Evolutionary conservation across 1,139 yeast genomes (phyloP), one percentile per base, ranked within the genome.

Genomic region (Sporopachydermia cereana): DNA sequence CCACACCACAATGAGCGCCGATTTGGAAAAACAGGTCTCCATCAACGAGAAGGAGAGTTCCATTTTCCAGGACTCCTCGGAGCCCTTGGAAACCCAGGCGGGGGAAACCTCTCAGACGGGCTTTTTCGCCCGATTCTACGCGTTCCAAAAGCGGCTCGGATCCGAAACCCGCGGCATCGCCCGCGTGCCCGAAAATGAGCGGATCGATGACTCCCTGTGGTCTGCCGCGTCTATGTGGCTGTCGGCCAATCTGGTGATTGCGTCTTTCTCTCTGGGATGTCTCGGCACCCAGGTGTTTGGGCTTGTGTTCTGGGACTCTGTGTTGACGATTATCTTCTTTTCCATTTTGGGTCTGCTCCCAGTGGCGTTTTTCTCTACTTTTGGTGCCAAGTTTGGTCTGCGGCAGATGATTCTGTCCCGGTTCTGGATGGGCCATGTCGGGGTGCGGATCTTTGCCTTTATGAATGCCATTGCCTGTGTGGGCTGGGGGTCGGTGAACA

Each of bases 401-500:
- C 79, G 96, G 65, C 96, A 88, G 64, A 82, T 88, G 86, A 71
- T 84, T 43, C 61, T 89, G 51, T 77, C 95, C 17, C 74, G 89
- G 53, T 88, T 72, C 64, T 72, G 88, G 58, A 72, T 81, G 55
- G 96, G 96, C 54, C 77, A 80, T 60, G 62, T 69, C 42, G 79
- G 84, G 44, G 80, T 84, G 64, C 74, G 95, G 61, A 69, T 88
- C 48, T 84, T 88, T 58, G 81, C 94, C 17, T 61, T 81, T 41
- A 71, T 88, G 57, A 88, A 88, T 60, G 76, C 80, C 56, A 63
- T 88, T 56, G 93, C 95, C 16, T 85, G 96, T 73, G 75, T 88
- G 51, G 96, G 96, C 53, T 88, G 96, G 96, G 88, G 94, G 63
- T 85, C 95, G 17, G 93, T 86, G 43, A 89, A 88, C 65, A 84